phyloP scores from a whole-genome alignment of 805 yeast species.

The Cyberlindnera mississippiensis region DNA sequence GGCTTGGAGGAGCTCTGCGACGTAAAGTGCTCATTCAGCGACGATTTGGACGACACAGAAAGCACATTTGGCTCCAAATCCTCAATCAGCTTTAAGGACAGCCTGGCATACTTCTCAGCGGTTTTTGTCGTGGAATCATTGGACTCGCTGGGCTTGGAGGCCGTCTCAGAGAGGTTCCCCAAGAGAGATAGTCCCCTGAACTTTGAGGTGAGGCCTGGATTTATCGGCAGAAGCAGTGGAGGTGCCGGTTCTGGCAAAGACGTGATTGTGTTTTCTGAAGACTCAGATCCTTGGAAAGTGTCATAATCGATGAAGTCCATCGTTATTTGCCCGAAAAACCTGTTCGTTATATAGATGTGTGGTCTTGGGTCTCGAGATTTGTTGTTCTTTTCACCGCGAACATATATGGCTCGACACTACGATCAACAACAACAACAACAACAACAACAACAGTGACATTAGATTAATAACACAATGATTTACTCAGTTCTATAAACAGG shows the following conservation, averaged over 20 bases:
- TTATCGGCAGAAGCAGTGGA: slow-evolving; percentile 37
- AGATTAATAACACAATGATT: too few relatives aligned
- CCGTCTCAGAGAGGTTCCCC: slow-evolving; percentile 5
- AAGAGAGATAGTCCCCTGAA: slow-evolving; percentile 36
- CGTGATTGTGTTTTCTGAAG: neutral
- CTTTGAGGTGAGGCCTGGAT: slow-evolving; percentile 31
- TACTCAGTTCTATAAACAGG: slow-evolving; percentile 19
- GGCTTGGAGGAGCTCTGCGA: slow-evolving; percentile 4
- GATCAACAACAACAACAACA: too few relatives aligned
- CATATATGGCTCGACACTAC: too few relatives aligned
- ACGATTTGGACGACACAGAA: slow-evolving; percentile 4
- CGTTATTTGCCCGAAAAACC: too few relatives aligned
- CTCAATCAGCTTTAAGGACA: slow-evolving; percentile 38
- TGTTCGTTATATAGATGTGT: too few relatives aligned
- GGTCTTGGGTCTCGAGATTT: too few relatives aligned
- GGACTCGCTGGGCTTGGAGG: slow-evolving; percentile 9
- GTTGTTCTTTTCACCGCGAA: neutral
- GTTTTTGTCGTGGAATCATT: slow-evolving; percentile 11
- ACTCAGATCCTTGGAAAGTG: slow-evolving; percentile 12
- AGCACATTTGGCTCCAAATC: slow-evolving; percentile 10
- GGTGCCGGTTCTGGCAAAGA: slow-evolving; percentile 36
- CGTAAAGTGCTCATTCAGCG: slow-evolving; percentile 9
- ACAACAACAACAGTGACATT: too few relatives aligned
- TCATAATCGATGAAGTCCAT: slow-evolving; percentile 30
- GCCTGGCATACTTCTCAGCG: slow-evolving; percentile 47